phyloP scores from a whole-genome alignment of 78 protist species.

The Mantamonas sphyraenae region DNA sequence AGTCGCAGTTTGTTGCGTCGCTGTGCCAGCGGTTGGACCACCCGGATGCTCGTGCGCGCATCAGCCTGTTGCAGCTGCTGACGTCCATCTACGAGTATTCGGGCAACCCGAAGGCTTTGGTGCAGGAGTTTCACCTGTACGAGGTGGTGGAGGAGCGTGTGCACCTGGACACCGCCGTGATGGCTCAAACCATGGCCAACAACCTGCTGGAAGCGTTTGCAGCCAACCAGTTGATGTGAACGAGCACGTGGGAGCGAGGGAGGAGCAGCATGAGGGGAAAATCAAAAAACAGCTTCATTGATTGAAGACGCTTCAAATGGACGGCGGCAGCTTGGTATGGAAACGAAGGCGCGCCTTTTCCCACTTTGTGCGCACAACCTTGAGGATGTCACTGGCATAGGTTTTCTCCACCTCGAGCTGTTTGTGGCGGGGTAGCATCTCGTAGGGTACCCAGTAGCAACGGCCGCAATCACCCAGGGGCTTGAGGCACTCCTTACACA shows the following conservation, averaged over 20 bases:
- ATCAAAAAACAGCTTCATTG: too few relatives aligned
- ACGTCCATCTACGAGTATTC: not conserved
- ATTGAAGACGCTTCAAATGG: not conserved
- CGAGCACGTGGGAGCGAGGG: too few relatives aligned
- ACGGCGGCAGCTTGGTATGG: too few relatives aligned
- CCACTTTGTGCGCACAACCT: not conserved
- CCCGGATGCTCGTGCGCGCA: not conserved
- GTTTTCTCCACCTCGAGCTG: too few relatives aligned
- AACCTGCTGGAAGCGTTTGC: not conserved
- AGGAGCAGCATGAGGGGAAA: too few relatives aligned
- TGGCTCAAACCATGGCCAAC: not conserved
- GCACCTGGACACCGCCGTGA: not conserved
- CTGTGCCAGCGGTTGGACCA: not conserved
- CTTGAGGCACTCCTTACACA: too few relatives aligned
- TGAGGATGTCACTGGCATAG: too few relatives aligned
- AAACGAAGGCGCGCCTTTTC: not conserved
- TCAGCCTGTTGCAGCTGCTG: not conserved
- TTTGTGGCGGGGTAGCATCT: too few relatives aligned
- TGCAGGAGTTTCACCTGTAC: not conserved
- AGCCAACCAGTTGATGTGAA: not conserved
- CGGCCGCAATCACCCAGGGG: too few relatives aligned
- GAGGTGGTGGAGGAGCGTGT: not conserved
- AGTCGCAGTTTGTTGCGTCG: not conserved
- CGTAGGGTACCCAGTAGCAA: too few relatives aligned
- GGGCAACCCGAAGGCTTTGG: not conserved